Evolutionary conservation across 805 yeast species (phyloP).

Genomic region (Candida awuae): DNA sequence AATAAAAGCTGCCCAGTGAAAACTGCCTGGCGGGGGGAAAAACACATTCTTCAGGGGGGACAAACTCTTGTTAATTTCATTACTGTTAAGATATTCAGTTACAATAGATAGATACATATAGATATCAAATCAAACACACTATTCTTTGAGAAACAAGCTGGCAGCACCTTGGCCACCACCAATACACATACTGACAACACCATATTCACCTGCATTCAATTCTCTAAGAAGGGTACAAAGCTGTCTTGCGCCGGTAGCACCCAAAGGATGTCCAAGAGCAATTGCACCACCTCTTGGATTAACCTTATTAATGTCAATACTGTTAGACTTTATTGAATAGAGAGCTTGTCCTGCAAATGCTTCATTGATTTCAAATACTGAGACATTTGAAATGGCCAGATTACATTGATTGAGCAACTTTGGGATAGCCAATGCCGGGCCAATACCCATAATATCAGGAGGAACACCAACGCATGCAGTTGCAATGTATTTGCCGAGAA

Average conservation of each 20-base stretch:
- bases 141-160: constrained; percentile 74
- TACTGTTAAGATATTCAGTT: too few relatives aligned
- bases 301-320: constrained; percentile 62
- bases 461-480: constrained; percentile 87
- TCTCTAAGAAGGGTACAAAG: constrained; percentile 81
- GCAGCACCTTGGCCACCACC: constrained; percentile 99
- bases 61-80: background rate
- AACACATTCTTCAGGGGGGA: too few relatives aligned
- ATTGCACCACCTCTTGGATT: constrained; percentile 96
- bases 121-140: constrained; percentile 14
- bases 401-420: constrained; percentile 42
- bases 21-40: too few relatives aligned
- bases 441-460: constrained; percentile 96
- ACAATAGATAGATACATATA: too few relatives aligned
- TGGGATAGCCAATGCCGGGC: constrained; percentile 96
- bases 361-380: constrained; percentile 84
- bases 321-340: constrained; percentile 57
- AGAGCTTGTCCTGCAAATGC: constrained; percentile 95
- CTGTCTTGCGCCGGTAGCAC: constrained; percentile 83
- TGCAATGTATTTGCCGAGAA: constrained; percentile 72
- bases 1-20: background rate
- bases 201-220: constrained; percentile 70
- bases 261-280: constrained; percentile 91
- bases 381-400: constrained; percentile 55
- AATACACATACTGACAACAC: constrained; percentile 93